These are phyloP conservation scores for Paraleonurus japonicus DNA, from an alignment of 257 asterid genomes.

Conservation along the genomic window DNA sequence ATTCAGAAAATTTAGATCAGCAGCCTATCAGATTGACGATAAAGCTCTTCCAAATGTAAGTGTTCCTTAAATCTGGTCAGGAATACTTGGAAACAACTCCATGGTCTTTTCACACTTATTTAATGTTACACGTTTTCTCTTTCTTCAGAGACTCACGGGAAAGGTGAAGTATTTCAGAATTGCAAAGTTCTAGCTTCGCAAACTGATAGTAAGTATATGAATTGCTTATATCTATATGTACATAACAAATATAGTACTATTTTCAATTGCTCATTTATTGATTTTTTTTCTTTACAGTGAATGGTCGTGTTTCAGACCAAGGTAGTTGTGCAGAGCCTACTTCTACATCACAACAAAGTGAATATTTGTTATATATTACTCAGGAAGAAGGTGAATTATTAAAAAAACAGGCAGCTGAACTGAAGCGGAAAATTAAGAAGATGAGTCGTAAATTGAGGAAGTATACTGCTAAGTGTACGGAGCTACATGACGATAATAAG, in stretches of 20 bases:
- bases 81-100: neutral
- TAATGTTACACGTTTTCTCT: neutral
- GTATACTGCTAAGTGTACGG: neutral
- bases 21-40: neutral
- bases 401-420: neutral
- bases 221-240: neutral
- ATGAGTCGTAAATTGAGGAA: constrained; percentile 1
- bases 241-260: neutral
- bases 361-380: neutral
- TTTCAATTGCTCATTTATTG: neutral
- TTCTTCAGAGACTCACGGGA: neutral
- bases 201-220: neutral
- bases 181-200: too few relatives aligned
- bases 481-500: constrained; percentile 15
- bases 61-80: neutral
- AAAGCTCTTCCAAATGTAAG: constrained; percentile 15
- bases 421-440: constrained; percentile 7
- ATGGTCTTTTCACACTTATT: neutral
- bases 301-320: neutral
- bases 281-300: neutral
- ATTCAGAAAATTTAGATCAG: constrained; percentile 12
- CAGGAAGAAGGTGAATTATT: neutral
- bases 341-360: neutral
- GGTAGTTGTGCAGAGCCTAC: constrained; percentile 12
- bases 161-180: neutral